Evolutionary conservation across 352 stramenopile species (phyloP).

Genomic region (Phytopythium litorale): DNA sequence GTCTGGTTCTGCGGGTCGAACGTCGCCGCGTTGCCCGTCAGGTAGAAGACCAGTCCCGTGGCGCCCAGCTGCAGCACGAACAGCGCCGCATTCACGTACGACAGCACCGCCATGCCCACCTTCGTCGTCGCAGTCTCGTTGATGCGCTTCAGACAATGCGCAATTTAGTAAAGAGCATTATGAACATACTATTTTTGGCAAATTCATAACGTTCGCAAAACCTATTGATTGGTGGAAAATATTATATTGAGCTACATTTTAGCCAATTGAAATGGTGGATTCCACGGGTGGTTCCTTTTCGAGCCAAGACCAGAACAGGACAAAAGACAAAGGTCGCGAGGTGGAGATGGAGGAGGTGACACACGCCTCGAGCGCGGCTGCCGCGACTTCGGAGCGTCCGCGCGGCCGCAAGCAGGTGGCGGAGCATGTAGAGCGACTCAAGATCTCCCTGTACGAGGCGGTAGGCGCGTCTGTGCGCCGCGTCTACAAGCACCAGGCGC

Average conservation of each 20-base stretch:
- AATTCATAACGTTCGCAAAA: no score
- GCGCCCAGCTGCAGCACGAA: conserved; percentile 48
- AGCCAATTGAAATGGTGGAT: no score
- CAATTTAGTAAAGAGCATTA: no score
- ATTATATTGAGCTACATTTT: no score
- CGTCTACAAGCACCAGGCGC: conserved; percentile 43
- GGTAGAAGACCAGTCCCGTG: conserved; percentile 32
- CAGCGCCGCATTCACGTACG: conserved; percentile 49
- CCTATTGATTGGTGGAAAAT: no score
- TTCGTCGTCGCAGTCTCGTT: not conserved
- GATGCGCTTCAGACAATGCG: no score
- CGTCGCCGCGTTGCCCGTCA: conserved; percentile 16
- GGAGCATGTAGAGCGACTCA: not conserved
- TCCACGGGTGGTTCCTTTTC: not conserved
- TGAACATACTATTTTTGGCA: no score
- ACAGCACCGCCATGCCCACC: conserved; percentile 11
- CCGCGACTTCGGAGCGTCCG: not conserved
- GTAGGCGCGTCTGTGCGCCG: conserved; percentile 40
- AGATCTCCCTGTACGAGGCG: conserved; percentile 30
- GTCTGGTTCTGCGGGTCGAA: conserved; percentile 34
- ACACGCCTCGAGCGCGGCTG: not conserved
- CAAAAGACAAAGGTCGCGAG: not conserved
- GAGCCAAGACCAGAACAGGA: not conserved
- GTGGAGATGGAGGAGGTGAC: not conserved
- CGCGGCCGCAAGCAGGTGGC: not conserved